Base-by-base conservation (phyloP, 441 rosid species). In the Croton laevigatus region DNA sequence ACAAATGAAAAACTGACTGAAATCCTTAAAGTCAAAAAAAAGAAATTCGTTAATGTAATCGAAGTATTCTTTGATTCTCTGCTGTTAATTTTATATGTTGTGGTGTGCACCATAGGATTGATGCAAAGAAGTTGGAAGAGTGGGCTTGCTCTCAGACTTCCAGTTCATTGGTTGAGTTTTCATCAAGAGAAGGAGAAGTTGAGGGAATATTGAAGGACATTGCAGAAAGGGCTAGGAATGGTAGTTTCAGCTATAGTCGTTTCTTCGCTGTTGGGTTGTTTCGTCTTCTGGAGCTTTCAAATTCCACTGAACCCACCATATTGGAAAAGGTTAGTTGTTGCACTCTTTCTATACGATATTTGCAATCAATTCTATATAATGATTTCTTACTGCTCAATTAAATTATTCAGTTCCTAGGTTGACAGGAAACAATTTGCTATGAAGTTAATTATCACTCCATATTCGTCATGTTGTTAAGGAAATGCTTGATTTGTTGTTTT, bases 261-360 rank as follows among this genome's bases (percentile, higher is more conserved):
- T 92, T 94, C 93, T 92, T 94, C 74, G 99, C 96, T 8, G 82
- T 92, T 69, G 99, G 99, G 16, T 81, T 94, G 32, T 92, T 94
- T 73, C 98, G 97, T 75, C 88, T 92, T 78, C 97, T 92, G 37
- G 99, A 94, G 87, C 87, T 92, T 74, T 88, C 96, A 38, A 80
- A 76, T 78, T 89, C 97, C 61, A 88, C 94, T 61, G 98, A 94
- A 62, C 97, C 99, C 4, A 79, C 89, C 13, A 80, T 92, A 38
- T 75, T 94, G 46, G 94, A 94, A 68, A 92, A 90, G 97, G 98
- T 92, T 37, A 54, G 71, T 48, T 71, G 17, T 72, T 66, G 19
- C 63, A 64, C 62, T 70, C 38, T 16, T 44, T 37, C 16, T 32
- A 11, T 20, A 58, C 38, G 49, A 51, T 60, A n/a, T 55, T 71